Evolutionary conservation across 108 stramenopile species (phyloP).

Genomic region (Thalassiosira profunda): DNA sequence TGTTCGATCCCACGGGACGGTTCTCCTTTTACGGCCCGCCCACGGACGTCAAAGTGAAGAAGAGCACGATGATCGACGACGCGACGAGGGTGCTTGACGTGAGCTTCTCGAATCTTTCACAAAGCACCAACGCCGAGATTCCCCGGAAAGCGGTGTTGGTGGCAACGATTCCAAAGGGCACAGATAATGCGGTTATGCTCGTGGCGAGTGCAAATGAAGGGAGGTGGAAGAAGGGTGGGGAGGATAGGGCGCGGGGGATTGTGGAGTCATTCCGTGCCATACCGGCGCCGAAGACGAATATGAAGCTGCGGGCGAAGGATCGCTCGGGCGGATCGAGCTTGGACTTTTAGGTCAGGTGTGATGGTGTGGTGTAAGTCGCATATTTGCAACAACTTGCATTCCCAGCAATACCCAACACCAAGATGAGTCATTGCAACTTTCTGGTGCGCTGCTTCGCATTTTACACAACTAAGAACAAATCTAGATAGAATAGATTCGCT

Average conservation of each 20-base stretch:
- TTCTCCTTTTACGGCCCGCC: constrained; percentile 88
- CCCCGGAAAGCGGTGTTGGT: constrained; percentile 73
- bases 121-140: constrained; percentile 80
- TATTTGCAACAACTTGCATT: too few relatives aligned
- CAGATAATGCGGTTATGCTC: constrained; percentile 81
- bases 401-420: too few relatives aligned
- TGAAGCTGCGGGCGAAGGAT: constrained; percentile 74
- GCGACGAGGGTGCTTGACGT: constrained; percentile 62
- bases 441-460: too few relatives aligned
- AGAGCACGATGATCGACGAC: constrained; percentile 20
- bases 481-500: too few relatives aligned
- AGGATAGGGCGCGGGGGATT: constrained; percentile 18
- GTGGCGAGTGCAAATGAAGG: constrained; percentile 64
- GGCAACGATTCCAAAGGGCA: constrained; percentile 72
- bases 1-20: constrained; percentile 79
- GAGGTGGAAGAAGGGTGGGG: constrained; percentile 76
- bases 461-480: too few relatives aligned
- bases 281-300: constrained; percentile 60
- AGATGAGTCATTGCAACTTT: too few relatives aligned
- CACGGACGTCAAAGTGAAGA: constrained; percentile 83
- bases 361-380: too few relatives aligned
- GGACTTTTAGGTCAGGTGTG: constrained; percentile 45
- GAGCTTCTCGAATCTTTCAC: constrained; percentile 71
- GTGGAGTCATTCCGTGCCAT: constrained; percentile 71
- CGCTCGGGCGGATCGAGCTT: constrained; percentile 30